These are phyloP conservation scores for Beta macrorhiza DNA, from an alignment of 179 eudicot genomes.

Conservation along the genomic window DNA sequence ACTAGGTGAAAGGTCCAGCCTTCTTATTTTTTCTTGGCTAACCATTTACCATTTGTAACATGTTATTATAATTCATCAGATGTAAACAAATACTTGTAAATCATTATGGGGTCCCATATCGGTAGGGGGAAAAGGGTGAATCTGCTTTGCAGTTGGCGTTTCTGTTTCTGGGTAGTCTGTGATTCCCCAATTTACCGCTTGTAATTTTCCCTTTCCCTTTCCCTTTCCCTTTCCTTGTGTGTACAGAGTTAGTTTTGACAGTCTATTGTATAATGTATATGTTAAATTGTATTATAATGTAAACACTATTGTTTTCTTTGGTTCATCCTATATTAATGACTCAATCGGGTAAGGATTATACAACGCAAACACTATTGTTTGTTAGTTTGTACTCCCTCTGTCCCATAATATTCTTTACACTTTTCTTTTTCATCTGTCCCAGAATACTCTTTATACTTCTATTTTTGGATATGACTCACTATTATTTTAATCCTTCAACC, in stretches of 20 bases:
- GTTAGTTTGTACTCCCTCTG: too few species aligned
- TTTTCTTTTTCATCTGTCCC: too few species aligned
- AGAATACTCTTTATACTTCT: too few species aligned
- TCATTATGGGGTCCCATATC: constrained; percentile 4
- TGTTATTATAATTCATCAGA: constrained; percentile 8
- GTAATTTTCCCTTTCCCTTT: constrained; percentile 13
- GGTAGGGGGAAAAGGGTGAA: background rate
- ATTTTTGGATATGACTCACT: too few species aligned
- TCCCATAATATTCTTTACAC: too few species aligned
- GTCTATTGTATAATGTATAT: background rate
- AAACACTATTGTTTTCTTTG: background rate
- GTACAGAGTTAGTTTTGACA: background rate
- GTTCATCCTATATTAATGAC: background rate
- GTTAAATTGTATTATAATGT: background rate
- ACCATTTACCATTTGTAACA: constrained; percentile 10
- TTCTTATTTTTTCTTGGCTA: constrained; percentile 22
- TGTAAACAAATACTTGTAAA: background rate
- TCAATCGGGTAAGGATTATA: too few species aligned
- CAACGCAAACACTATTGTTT: too few species aligned
- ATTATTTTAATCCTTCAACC: too few species aligned
- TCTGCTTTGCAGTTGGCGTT: background rate
- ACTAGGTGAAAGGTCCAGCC: constrained; percentile 20
- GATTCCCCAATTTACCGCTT: background rate
- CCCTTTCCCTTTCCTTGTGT: background rate
- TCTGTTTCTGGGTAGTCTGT: background rate